Base-by-base conservation (phyloP, 176 grass and related monocot species). In the Musa acuminata region DNA sequence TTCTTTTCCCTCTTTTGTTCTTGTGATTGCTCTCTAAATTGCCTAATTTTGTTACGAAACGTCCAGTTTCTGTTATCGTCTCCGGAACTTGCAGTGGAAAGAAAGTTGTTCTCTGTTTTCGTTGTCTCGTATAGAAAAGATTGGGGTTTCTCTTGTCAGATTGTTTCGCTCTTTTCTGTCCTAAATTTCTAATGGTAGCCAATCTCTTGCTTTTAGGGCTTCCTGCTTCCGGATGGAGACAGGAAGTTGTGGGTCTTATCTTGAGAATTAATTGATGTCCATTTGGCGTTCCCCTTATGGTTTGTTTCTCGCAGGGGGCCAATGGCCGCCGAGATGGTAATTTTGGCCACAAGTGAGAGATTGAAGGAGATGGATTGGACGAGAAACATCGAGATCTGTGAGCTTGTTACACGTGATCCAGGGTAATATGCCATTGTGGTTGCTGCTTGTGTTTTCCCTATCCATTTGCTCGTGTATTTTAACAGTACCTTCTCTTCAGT, bases 361-460 rank as follows among this genome's bases (percentile, higher is more conserved):
- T 83, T 99, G 67, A 94, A 94, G 72, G 95, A 94, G 78, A 91
- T 83, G 76, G 95, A 99, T 67, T 99, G 95, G 95, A 82, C 73
- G 2, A 99, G 87, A 79, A 99, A 91, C 73, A 99, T 99, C 62
- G 91, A 99, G 90, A 99, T 99, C 68, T 99, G 95, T 52, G 95
- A 99, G 82, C 95, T 99, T 71, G 86, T 94, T 72, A 81, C 84
- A 50, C 82, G 68, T 49, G 95, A 99, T 84, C 86, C 84, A 50
- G 88, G 84, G 95, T 94, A 91, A 91, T 52, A 59, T 53, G 20
- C 10, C 17, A 48, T 75, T 59, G 3, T 70, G 11, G 7, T 14
- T 51, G 8, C 0, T 71, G 9, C 9, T 51, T 52, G 5, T 7
- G 7, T 62, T 72, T 72, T 25, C 1, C 11, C 3, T 67, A 12